phyloP scores from a whole-genome alignment of 1,139 yeast genomes.

The Debaryomyces sp. region DNA sequence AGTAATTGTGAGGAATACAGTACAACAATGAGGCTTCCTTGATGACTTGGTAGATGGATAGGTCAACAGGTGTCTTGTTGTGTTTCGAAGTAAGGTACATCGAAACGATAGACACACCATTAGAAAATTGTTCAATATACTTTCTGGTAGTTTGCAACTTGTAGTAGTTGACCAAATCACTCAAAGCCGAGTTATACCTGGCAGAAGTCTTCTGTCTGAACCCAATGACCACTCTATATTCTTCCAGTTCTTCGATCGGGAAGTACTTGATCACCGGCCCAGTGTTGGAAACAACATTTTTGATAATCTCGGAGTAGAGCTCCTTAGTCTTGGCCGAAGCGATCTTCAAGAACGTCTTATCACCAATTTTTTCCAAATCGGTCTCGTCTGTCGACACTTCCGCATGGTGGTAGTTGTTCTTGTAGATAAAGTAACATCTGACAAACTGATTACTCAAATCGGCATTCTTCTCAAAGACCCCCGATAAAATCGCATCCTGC shows the following conservation, averaged over 20 bases:
- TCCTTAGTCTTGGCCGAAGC: conserved; percentile 80
- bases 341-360: conserved; percentile 74
- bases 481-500: conserved; percentile 48
- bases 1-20: conserved; percentile 86
- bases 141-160: conserved; percentile 84
- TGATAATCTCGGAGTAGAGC: conserved; percentile 73
- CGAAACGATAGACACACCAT: conserved; percentile 85
- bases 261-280: conserved; percentile 94
- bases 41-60: conserved; percentile 86
- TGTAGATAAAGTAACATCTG: conserved; percentile 85
- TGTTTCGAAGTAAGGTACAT: conserved; percentile 72
- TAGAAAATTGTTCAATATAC: conserved; percentile 91
- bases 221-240: conserved; percentile 84
- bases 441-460: conserved; percentile 52
- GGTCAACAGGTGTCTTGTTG: conserved; percentile 53
- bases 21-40: conserved; percentile 93
- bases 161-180: conserved; percentile 88
- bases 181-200: conserved; percentile 84
- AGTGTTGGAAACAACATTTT: conserved; percentile 69
- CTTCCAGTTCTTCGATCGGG: conserved; percentile 78
- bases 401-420: conserved; percentile 59
- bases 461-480: conserved; percentile 39
- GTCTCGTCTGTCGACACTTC: conserved; percentile 39
- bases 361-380: conserved; percentile 63
- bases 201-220: conserved; percentile 84